Evolutionary conservation across 2,329 filamentous ascomycete genomes (phyloP).

Genomic region (Uncinocarpus reesii): DNA sequence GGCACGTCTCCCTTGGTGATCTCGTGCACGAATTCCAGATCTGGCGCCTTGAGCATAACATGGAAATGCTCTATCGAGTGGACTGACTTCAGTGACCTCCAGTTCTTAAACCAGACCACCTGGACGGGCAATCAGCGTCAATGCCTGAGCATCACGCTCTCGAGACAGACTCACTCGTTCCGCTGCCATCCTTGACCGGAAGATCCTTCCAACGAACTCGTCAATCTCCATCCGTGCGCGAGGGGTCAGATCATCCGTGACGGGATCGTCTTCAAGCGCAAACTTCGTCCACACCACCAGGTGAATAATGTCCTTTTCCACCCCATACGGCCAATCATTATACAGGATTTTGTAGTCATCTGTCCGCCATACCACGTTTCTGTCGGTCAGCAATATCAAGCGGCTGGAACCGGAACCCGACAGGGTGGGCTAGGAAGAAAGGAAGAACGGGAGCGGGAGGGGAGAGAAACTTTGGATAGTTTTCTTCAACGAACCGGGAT

Average conservation of each 20-base stretch:
- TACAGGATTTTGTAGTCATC: slow-evolving; percentile 47
- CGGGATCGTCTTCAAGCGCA: slow-evolving; percentile 32
- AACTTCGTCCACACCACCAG: slow-evolving; percentile 49
- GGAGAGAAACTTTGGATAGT: not conserved
- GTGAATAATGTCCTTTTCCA: slow-evolving; percentile 46
- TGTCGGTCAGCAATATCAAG: slow-evolving; percentile 40
- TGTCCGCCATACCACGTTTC: not conserved
- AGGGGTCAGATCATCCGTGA: slow-evolving; percentile 44
- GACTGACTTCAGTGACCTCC: slow-evolving; percentile 51
- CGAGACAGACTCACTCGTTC: slow-evolving; percentile 27
- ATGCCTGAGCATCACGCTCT: not conserved
- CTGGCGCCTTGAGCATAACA: slow-evolving; percentile 58
- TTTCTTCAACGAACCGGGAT: slow-evolving; percentile 23
- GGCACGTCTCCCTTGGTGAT: slow-evolving; percentile 68
- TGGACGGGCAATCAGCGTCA: not conserved
- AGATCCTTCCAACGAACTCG: slow-evolving; percentile 45
- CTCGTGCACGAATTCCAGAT: slow-evolving; percentile 55
- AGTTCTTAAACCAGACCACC: slow-evolving; percentile 60
- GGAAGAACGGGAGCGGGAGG: not conserved
- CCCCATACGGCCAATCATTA: slow-evolving; percentile 56
- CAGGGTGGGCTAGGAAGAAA: not conserved
- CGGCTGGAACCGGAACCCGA: not conserved
- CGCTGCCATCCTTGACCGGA: slow-evolving; percentile 41
- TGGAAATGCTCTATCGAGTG: slow-evolving; percentile 49
- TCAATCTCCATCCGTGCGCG: slow-evolving; percentile 40